Evolutionary conservation across 140 eudicot genomes (phyloP), one percentile per base, ranked within the genome.

Genomic region (Anethum foeniculum): DNA sequence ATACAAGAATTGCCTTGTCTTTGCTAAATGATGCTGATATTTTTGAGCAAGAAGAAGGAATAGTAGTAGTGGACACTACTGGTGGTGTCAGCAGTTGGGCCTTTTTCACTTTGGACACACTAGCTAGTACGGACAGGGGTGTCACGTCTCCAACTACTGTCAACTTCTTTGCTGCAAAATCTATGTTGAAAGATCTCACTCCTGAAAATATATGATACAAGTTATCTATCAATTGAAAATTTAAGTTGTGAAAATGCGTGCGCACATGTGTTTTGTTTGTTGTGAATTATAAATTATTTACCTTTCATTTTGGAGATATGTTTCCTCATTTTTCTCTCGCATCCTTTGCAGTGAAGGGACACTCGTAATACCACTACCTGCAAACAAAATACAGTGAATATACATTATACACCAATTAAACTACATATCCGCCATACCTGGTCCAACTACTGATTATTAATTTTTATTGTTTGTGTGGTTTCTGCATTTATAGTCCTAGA

Each of bases 321-420:
- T 77, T 96, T 95, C 73, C 88, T 87, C 97, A 95, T 87, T 82
- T 95, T 95, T 77, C 90, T 89, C 81, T 92, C 99, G 72, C 99
- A 95, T 38, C 99, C 99, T 91, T 87, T 92, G 89, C 99, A 95
- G 85, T 95, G 99, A 65, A 95, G 84, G 28, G 99, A 93, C 65
- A 95, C 99, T 83, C 96, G 89, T 27, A 95, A 79, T 72, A 95
- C 98, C 51, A 95, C 97, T 46, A 90, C 99, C 93, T 95, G 92
- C 84, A 77, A 34, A 27, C 77, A 83, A 36, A 36, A 9, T 80
- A 36, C 36, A 71, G 47, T 77, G 32, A 71, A 49, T 48, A n/a
- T 7, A 52, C 52, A 25, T 18, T 12, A 52, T 49, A 34, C 81
- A 48, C 25, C 27, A 27, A 27, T 27, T 25, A 12, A 25, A 62